phyloP scores from a whole-genome alignment of 2,329 filamentous ascomycete species.

The Paraconiothyrium sp. region DNA sequence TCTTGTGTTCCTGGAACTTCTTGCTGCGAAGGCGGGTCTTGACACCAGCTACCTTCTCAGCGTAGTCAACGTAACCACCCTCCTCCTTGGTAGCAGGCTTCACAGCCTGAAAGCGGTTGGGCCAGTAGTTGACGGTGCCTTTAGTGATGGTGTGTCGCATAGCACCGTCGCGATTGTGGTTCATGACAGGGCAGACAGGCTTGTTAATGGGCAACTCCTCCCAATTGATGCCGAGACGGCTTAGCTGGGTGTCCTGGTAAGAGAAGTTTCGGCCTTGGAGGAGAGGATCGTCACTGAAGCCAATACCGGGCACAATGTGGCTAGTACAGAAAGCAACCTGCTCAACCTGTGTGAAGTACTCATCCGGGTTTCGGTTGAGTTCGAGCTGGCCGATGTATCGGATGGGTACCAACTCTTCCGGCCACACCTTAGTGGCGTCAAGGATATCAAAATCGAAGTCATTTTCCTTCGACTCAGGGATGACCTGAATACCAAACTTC shows the following conservation, averaged over 20 bases:
- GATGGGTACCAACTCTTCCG: slow-evolving; percentile 77
- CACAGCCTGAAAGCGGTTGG: slow-evolving; percentile 72
- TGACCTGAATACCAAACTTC: slow-evolving; percentile 83
- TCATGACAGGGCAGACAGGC: slow-evolving; percentile 78
- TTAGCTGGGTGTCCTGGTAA: slow-evolving; percentile 74
- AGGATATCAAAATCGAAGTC: slow-evolving; percentile 87
- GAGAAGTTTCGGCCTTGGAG: slow-evolving; percentile 76
- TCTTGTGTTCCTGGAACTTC: slow-evolving; percentile 82
- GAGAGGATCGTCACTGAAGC: slow-evolving; percentile 79
- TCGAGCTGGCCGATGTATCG: slow-evolving; percentile 82
- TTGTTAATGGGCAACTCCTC: slow-evolving; percentile 80
- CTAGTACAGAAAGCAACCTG: slow-evolving; percentile 84
- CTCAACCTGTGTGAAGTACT: slow-evolving; percentile 84
- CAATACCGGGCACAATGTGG: slow-evolving; percentile 81
- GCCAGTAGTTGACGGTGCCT: slow-evolving; percentile 81
- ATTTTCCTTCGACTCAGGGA: slow-evolving; percentile 75
- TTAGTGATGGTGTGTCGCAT: slow-evolving; percentile 77
- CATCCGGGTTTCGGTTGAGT: slow-evolving; percentile 80
- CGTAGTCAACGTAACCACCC: slow-evolving; percentile 75
- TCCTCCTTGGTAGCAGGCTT: slow-evolving; percentile 71
- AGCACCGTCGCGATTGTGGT: slow-evolving; percentile 78
- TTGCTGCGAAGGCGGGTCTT: slow-evolving; percentile 74
- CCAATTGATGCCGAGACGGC: slow-evolving; percentile 77
- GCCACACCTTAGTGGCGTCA: slow-evolving; percentile 87
- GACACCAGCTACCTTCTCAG: slow-evolving; percentile 71